Conservation (phyloP, 192 early-diverging fungal species). For the Backusella morwellensis region DNA sequence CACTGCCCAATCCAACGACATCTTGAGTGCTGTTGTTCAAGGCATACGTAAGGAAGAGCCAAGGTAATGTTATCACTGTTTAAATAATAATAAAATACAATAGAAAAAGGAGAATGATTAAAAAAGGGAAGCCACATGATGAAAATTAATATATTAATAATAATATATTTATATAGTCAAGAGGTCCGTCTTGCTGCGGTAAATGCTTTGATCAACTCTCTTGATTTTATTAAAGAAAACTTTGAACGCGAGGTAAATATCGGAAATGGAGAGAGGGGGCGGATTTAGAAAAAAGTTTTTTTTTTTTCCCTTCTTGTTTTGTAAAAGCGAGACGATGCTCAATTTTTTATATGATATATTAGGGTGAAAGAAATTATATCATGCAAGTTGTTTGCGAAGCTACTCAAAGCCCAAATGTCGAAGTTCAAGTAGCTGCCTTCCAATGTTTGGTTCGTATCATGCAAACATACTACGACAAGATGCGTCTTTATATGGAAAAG, state of each 20-base stretch:
- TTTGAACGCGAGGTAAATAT: constrained; percentile 80
- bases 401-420: constrained; percentile 71
- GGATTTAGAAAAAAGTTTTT: neutral
- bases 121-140: neutral
- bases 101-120: neutral
- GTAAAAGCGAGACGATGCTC: neutral
- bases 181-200: constrained; percentile 89
- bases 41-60: constrained; percentile 94
- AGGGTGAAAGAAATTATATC: constrained; percentile 95
- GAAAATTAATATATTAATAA: neutral
- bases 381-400: constrained; percentile 99
- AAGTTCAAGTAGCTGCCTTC: constrained; percentile 85
- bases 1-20: constrained; percentile 78
- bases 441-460: constrained; percentile 98
- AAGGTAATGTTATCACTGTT: constrained; percentile 41
- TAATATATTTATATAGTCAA: constrained; percentile 43
- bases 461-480: constrained; percentile 95
- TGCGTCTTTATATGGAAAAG: constrained; percentile 97
- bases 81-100: neutral
- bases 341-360: neutral
- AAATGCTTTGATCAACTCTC: constrained; percentile 88
- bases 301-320: neutral
- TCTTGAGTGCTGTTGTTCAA: constrained; percentile 92
- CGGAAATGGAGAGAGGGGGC: neutral
- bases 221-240: constrained; percentile 93